phyloP scores from a whole-genome alignment of 176 grass and related monocot genomes.

The Cymbopogon citratus region DNA sequence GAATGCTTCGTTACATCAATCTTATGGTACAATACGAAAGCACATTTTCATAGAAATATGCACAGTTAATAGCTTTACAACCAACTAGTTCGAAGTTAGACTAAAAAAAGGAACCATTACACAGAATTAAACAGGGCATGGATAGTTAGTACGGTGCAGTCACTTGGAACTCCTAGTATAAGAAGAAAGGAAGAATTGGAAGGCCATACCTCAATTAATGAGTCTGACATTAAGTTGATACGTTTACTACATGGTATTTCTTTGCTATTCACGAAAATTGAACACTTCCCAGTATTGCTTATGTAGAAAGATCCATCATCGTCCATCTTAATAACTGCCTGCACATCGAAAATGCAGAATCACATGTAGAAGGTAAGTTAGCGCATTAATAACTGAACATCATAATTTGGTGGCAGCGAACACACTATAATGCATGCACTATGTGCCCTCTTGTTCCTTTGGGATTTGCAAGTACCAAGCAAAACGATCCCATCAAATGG shows the following conservation, averaged over 20 bases:
- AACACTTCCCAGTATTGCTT: constrained; percentile 57
- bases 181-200: neutral
- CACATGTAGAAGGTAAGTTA: neutral
- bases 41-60: neutral
- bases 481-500: neutral
- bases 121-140: neutral
- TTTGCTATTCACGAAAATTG: constrained; percentile 77
- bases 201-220: constrained; percentile 63
- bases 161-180: neutral
- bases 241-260: constrained; percentile 55
- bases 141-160: neutral
- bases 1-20: constrained; percentile 1
- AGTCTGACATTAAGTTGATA: constrained; percentile 52
- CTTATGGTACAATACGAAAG: neutral
- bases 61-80: neutral
- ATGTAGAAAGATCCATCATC: constrained; percentile 59
- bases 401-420: neutral
- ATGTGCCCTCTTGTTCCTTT: neutral
- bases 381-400: neutral
- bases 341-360: constrained; percentile 10
- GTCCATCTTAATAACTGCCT: constrained; percentile 76
- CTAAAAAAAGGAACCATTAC: neutral
- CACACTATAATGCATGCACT: neutral
- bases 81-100: neutral
- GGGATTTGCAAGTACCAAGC: neutral